Evolutionary conservation across 495 filamentous ascomycete genomes (phyloP), one percentile per base, ranked within the genome.

Genomic region (Lophium mytilinum): DNA sequence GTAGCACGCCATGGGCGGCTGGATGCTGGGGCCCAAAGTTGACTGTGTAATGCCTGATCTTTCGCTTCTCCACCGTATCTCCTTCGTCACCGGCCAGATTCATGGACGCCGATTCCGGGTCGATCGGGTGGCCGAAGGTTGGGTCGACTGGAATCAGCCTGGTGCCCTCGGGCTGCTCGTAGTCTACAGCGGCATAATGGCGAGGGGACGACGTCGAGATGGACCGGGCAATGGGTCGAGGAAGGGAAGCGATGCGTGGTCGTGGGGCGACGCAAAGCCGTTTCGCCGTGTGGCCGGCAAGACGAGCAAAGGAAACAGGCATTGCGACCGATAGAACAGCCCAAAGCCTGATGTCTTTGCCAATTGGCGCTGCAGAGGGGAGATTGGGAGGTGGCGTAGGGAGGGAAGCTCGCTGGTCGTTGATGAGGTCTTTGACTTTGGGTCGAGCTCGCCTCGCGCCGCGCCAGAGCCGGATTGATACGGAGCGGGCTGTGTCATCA

Each of bases 21-120:
- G 94, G 94, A 76, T 99, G 94, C 78, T 99, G 94, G 59, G 94
- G 94, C 64, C 94, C 94, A 67, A 99, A 99, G 77, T 99, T 99
- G 78, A 99, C 92, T 5, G 94, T 99, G 76, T 99, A 99, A 72
- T 99, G 94, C 63, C 94, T 81, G 62, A 97, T 89, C 78, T 96
- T 96, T 68, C 94, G 83, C 68, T 83, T 77, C 61, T 78, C 75
- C 53, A 83, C 73, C 40, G 65, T 59, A 61, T 80, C 74, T 50
- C 74, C 75, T 60, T 82, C 80, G 43, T 74, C 72, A 57, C 70
- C 67, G 9, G 72, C 67, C 49, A 68, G 52, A 37, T 78, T 75
- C 55, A 76, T 67, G 50, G 69, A 33, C 55, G 76, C 62, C 42
- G 37, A 10, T 34, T 56, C 42, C 56, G 37, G 19, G 19, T 72